Base-by-base conservation (phyloP, 768 basidiomycete genomes). In the Tricholoma matsutake region DNA sequence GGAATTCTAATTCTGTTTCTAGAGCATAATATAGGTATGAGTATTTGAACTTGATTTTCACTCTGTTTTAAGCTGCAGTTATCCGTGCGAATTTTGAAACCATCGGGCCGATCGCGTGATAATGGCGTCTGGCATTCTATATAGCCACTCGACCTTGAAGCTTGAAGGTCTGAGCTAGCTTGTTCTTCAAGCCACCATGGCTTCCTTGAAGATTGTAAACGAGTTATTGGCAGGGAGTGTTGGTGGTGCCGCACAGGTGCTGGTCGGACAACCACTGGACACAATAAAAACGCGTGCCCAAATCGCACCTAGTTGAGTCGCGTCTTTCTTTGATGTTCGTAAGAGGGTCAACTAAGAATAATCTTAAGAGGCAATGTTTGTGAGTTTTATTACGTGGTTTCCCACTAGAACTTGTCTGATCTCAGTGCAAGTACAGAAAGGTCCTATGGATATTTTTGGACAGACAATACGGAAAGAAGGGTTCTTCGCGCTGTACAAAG, bases 401-500 rank as follows among this genome's bases (percentile, higher is more conserved):
- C 32, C 10, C 6, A 29, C 32, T 16, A 13, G 16, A 45, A 11
- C 20, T 8, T 32, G 31, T 49, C 49, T 43, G 20, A 8, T 11
- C 54, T 52, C 52, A 31, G 5, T 11, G 52, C 52, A 53, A 35
- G 2, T 8, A 4, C 69, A 94, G 92, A 95, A 90, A 80, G 95
- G 95, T 1, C 95, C 96, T 0, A 87, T 95, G 84, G 96, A 98
- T 70, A 94, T 98, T 62, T 75, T 96, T 9, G 65, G 72, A 16
- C 88, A 92, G 71, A 98, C 96, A 0, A 62, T 96, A 49, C 75
- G 86, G 64, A 84, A 93, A 79, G 97, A 99, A 71, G 97, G 97
- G 0, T 84, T 96, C 69, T 84, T 97, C 59, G 97, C 94, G 2
- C 74, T 99, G 47, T 98, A 97, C 78, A 98, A 98, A 81, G 96